phyloP scores from a whole-genome alignment of 345 rosid species.

The Linum usitatissimum region DNA sequence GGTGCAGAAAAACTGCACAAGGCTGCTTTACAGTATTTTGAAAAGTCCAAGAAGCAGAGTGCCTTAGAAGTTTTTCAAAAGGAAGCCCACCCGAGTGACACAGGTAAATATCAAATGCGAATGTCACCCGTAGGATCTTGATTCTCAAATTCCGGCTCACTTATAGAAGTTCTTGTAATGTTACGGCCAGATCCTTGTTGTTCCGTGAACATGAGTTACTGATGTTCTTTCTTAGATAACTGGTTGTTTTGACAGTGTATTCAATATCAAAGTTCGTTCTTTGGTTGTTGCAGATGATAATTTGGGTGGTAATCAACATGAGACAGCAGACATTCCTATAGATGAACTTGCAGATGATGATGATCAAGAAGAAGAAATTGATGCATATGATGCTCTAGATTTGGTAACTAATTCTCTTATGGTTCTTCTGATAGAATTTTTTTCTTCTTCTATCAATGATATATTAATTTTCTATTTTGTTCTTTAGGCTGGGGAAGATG shows the following conservation, averaged over 20 bases:
- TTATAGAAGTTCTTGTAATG: not conserved
- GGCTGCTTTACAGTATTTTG: constrained; percentile 60
- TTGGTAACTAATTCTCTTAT: constrained; percentile 28
- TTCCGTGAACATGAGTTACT: too few relatives aligned
- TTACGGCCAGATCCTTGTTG: not conserved
- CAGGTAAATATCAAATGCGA: constrained; percentile 26
- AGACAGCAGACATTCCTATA: constrained; percentile 32
- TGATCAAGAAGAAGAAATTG: constrained; percentile 57
- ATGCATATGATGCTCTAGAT: constrained; percentile 47
- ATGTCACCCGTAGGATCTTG: constrained; percentile 1
- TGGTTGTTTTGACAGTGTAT: not conserved
- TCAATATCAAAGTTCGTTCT: constrained; percentile 2
- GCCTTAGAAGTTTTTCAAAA: constrained; percentile 33
- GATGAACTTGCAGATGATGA: constrained; percentile 44
- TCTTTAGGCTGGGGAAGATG: constrained; percentile 48
- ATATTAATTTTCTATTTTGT: not conserved
- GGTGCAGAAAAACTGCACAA: constrained; percentile 65
- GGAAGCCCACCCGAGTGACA: constrained; percentile 29
- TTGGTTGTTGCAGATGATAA: constrained; percentile 26
- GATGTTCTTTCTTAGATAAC: not conserved
- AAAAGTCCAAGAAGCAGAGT: constrained; percentile 53
- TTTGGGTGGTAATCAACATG: constrained; percentile 26
- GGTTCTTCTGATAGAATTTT: constrained; percentile 1
- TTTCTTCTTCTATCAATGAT: not conserved
- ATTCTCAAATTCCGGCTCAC: not conserved